Percentiles rank a stretch among this genome's conserved stretches.
Conservation (phyloP, 352 stramenopile genomes). For the Globisporangium okanoganense region DNA sequence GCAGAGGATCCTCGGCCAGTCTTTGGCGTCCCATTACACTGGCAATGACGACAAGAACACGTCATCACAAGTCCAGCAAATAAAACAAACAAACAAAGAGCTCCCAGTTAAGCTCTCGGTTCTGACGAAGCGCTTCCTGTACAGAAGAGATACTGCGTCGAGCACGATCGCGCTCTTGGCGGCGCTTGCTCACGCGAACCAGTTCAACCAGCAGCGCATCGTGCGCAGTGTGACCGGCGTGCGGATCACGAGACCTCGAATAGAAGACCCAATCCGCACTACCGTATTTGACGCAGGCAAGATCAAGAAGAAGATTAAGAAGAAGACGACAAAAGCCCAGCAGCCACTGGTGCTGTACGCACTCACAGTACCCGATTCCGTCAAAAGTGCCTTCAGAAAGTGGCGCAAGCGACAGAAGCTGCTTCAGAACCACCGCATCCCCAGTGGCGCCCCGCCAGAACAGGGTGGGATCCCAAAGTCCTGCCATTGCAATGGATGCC, state of each 20-base stretch:
- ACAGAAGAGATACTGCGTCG: constrained; percentile 25
- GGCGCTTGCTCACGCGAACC: constrained; percentile 27
- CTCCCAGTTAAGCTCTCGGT: constrained; percentile 15
- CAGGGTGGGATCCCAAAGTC: constrained; percentile 35
- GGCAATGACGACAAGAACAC: not conserved
- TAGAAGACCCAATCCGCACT: not conserved
- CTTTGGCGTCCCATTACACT: constrained; percentile 10
- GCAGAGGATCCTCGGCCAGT: constrained; percentile 22
- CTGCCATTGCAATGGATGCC: constrained; percentile 52
- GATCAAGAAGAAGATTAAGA: constrained; percentile 14
- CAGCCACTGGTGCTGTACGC: constrained; percentile 19
- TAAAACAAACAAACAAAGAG: not conserved
- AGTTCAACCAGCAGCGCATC: constrained; percentile 41
- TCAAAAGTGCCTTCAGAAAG: constrained; percentile 32
- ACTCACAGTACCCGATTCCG: constrained; percentile 27
- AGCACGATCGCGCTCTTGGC: constrained; percentile 26
- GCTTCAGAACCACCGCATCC: constrained; percentile 30
- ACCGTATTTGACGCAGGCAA: constrained; percentile 15
- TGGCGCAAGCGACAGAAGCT: constrained; percentile 38
- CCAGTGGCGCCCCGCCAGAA: constrained; percentile 30
- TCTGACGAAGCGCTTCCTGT: constrained; percentile 29
- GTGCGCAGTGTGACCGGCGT: constrained; percentile 29
- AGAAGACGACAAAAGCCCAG: not conserved
- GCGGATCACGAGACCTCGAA: constrained; percentile 7
- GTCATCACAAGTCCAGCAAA: not conserved